Base-by-base conservation (phyloP, 345 rosid species). In the Hibiscus tridactylites region DNA sequence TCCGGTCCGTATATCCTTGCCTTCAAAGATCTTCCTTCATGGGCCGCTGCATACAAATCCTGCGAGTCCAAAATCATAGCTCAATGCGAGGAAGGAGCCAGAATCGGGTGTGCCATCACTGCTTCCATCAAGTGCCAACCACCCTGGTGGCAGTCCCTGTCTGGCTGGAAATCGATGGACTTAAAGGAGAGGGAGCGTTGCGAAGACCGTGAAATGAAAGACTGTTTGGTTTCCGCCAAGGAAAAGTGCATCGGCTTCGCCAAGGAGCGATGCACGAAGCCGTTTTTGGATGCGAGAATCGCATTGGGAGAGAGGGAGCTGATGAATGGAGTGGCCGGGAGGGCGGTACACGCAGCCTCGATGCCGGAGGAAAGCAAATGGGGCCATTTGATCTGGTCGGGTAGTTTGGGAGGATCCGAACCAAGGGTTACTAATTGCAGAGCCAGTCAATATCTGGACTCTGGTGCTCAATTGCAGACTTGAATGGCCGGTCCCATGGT, bases 61-160 rank as follows among this genome's bases (percentile, higher is more conserved):
- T 80, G 84, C 77, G 76, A 81, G 35, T 74, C 86, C 74, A 77
- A 69, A 69, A 73, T 95, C 70, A 67, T 79, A 67, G 68, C 78
- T 54, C 97, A 95, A 68, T 95, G 98, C 81, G 88, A 89, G 80
- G 89, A 80, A 42, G 97, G 96, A 0, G 88, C 97, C 11, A 79
- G 88, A 77, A 84, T 95, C 4, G 94, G 97, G 15, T 95, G 98
- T 84, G 91, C 98, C 59, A 79, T 94, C 71, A 64, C 76, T 16
- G 97, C 97, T 0, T 88, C 97, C 26, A 80, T 82, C 33, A 89
- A 77, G 71, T 95, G 99, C 74, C 85, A 85, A 77, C 89, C 88
- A 7, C 85, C 92, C 0, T 92, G 97, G 97, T 94, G 98, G 98
- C 79, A 76, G 28, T 61, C 70, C 60, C 75, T 83, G 3, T 44